Conservation (phyloP, 129 eudicot genomes). For the Arctium minus region DNA sequence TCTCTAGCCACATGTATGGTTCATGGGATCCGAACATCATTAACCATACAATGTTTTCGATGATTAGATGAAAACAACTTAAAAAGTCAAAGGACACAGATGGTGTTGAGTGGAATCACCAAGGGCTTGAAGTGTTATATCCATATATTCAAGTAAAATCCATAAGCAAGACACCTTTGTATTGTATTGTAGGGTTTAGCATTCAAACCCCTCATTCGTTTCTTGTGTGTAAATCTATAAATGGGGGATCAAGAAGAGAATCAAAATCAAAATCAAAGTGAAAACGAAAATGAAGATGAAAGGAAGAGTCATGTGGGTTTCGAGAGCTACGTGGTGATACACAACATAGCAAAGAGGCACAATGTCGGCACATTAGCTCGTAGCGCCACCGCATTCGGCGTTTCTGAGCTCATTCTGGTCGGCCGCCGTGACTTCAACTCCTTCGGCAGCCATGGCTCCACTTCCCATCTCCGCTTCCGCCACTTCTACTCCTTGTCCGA, state of each 20-base stretch:
- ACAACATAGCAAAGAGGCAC: slow-evolving; percentile 97
- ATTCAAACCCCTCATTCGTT: neutral
- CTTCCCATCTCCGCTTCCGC: slow-evolving; percentile 84
- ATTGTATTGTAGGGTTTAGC: neutral
- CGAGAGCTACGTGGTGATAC: slow-evolving; percentile 79
- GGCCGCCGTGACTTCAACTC: slow-evolving; percentile 98
- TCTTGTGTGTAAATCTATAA: neutral
- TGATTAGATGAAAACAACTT: neutral
- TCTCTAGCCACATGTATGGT: neutral
- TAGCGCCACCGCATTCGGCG: slow-evolving; percentile 97
- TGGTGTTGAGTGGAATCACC: neutral
- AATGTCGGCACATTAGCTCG: slow-evolving; percentile 97
- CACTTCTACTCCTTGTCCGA: slow-evolving; percentile 84
- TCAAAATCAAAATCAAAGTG: slow-evolving; percentile 2
- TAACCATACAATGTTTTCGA: neutral
- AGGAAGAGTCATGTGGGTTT: slow-evolving; percentile 7
- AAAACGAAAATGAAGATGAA: slow-evolving; percentile 17
- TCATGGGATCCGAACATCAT: neutral
- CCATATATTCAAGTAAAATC: neutral
- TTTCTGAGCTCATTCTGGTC: slow-evolving; percentile 78
- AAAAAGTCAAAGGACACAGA: neutral
- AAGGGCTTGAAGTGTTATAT: neutral
- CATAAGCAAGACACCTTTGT: neutral
- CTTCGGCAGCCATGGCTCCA: slow-evolving; percentile 97
- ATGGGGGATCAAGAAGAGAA: slow-evolving; percentile 14